A percentile compares a stretch with the other conserved stretches of the same genome.
These are phyloP conservation scores for Bathelium albidoporum DNA, from an alignment of 495 filamentous ascomycete genomes.

Conservation along the genomic window DNA sequence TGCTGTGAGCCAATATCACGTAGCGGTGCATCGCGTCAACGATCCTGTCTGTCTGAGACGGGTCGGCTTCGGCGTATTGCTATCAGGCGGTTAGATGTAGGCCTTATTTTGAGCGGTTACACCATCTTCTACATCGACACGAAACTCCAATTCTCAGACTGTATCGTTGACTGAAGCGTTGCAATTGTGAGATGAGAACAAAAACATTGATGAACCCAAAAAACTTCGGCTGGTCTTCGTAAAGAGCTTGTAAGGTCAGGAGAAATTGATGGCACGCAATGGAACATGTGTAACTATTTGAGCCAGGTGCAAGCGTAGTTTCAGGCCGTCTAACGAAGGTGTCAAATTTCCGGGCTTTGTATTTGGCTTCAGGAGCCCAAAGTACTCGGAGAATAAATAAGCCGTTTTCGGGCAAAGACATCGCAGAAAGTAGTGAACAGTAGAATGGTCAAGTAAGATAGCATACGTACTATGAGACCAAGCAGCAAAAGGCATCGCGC, in stretches of 20 bases:
- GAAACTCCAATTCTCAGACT: background rate
- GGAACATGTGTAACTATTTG: no score
- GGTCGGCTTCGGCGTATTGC: conserved; percentile 35
- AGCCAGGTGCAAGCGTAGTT: no score
- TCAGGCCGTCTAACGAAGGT: no score
- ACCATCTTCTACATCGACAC: background rate
- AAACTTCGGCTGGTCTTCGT: no score
- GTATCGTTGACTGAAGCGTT: no score
- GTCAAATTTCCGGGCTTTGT: no score
- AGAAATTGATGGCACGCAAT: no score
- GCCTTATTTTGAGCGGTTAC: background rate
- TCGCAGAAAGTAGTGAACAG: background rate
- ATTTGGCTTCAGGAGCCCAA: no score
- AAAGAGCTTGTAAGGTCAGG: no score
- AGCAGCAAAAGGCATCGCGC: conserved; percentile 43
- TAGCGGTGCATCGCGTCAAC: conserved; percentile 33
- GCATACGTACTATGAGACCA: conserved; percentile 30
- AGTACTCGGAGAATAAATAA: no score
- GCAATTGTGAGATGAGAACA: background rate
- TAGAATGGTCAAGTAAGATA: background rate
- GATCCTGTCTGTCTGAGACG: conserved; percentile 27
- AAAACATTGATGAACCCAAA: background rate
- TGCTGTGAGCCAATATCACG: conserved; percentile 30
- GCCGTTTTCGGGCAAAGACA: background rate
- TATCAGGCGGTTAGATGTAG: background rate